Base-by-base conservation (phyloP, 2,329 filamentous ascomycete species). In the Epichloe hybrida region DNA sequence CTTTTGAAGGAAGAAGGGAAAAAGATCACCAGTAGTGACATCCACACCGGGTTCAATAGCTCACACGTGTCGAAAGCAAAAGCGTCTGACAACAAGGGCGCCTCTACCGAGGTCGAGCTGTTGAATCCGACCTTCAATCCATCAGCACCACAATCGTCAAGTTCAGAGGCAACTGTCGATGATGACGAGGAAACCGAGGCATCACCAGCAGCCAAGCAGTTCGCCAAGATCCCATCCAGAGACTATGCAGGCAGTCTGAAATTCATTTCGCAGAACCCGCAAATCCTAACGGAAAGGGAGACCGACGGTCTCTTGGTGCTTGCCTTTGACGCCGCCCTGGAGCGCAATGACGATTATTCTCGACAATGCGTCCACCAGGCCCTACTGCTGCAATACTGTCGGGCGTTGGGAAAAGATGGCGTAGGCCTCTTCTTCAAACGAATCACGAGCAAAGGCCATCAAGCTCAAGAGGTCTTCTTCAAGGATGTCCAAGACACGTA, bases 371-470 rank as follows among this genome's bases (percentile, higher is more conserved):
- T 98, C 21, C 93, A 98, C 68, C 90, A 97, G 65, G 91, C 86
- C 3, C 75, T 97, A 15, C 75, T 98, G 12, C 72, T 98, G 40
- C 93, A 98, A 66, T 98, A 98, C 72, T 98, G 93, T 70, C 81
- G 91, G 9, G 84, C 88, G 41, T 76, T 98, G 6, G 90, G 91
- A 54, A 81, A 80, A 56, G 88, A 97, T 60, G 91, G 91, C 21
- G 89, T 96, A 8, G 79, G 81, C 5, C 71, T 97, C 34, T 98
- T 98, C 75, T 98, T 98, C 78, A 95, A 93, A 71, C 85, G 91
- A 52, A 90, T 98, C 66, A 93, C 86, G 21, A 95, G 86, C 3
- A 81, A 81, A 59, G 87, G 84, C 35, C 91, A 98, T 68, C 85
- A 95, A 69, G 94, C 93, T 6, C 83, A 86, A 61, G 88, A 87